A percentile compares a stretch with the other conserved stretches of the same genome.
Evolutionary conservation across 2,329 filamentous ascomycete species (phyloP).

Genomic region (Penicillium sp.): DNA sequence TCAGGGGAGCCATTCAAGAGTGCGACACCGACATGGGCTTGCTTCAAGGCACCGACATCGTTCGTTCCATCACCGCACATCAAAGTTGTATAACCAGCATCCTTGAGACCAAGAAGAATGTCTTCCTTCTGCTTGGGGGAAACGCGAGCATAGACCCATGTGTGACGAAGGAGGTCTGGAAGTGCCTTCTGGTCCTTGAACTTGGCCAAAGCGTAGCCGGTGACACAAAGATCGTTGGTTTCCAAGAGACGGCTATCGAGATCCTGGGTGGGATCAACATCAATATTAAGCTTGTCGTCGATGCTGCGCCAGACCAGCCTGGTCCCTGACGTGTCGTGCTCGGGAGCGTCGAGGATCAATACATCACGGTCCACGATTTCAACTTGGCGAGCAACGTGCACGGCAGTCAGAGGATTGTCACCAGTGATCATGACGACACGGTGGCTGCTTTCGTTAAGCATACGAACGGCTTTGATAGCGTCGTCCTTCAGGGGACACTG

Average conservation of each 20-base stretch:
- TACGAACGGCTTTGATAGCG: slow-evolving; percentile 82
- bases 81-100: slow-evolving; percentile 91
- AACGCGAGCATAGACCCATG: slow-evolving; percentile 96
- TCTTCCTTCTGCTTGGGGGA: slow-evolving; percentile 99
- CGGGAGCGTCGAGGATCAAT: slow-evolving; percentile 86
- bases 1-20: slow-evolving; percentile 89
- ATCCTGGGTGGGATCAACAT: slow-evolving; percentile 72
- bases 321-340: slow-evolving; percentile 71
- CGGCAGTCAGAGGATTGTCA: slow-evolving; percentile 91
- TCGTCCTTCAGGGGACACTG: slow-evolving; percentile 96
- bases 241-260: slow-evolving; percentile 72
- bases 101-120: slow-evolving; percentile 90
- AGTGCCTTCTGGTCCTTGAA: slow-evolving; percentile 74
- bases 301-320: slow-evolving; percentile 89
- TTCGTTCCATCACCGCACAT: slow-evolving; percentile 99
- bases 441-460: slow-evolving; percentile 98
- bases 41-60: slow-evolving; percentile 93
- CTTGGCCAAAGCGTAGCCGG: slow-evolving; percentile 83
- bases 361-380: slow-evolving; percentile 96
- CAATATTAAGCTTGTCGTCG: slow-evolving; percentile 77
- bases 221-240: slow-evolving; percentile 87
- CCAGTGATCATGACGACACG: slow-evolving; percentile 98
- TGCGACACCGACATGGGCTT: slow-evolving; percentile 93
- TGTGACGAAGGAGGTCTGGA: slow-evolving; percentile 68
- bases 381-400: slow-evolving; percentile 88